Percentiles rank a stretch among this genome's conserved stretches.
These are phyloP conservation scores for Tilletia horrida DNA, from an alignment of 1,284 basidiomycete species.

Conservation along the genomic window DNA sequence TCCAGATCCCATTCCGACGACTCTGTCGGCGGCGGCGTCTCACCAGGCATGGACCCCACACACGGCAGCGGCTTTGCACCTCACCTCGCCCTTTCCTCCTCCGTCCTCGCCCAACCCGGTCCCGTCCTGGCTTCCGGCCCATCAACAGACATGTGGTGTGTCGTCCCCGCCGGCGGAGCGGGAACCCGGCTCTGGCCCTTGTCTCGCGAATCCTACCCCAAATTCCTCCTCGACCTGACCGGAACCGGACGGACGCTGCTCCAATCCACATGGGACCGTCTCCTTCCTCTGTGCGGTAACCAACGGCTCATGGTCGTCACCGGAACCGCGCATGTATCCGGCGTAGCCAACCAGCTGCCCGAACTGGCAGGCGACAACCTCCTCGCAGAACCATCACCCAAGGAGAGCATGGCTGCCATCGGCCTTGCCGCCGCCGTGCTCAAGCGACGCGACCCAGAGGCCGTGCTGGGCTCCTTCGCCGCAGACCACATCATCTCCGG, in stretches of 20 bases:
- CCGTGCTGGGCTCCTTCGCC: conserved; percentile 53
- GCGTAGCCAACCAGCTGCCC: conserved; percentile 45
- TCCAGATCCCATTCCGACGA: conserved; percentile 3
- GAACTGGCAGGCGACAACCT: conserved; percentile 40
- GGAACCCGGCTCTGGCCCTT: conserved; percentile 53
- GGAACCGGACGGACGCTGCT: conserved; percentile 47
- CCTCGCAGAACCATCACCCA: conserved; percentile 50
- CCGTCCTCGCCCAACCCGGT: conserved; percentile 30
- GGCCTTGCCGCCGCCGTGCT: conserved; percentile 53
- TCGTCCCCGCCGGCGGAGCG: conserved; percentile 37
- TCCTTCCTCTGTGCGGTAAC: conserved; percentile 44
- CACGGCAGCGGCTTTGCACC: conserved; percentile 18
- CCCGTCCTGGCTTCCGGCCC: conserved; percentile 46
- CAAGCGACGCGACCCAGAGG: conserved; percentile 46
- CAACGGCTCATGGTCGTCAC: conserved; percentile 50
- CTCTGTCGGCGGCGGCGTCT: background rate
- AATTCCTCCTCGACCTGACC: conserved; percentile 52
- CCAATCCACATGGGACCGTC: conserved; percentile 50
- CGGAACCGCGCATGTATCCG: conserved; percentile 42
- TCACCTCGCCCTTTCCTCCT: conserved; percentile 24
- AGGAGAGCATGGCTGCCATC: conserved; percentile 53
- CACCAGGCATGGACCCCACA: conserved; percentile 11
- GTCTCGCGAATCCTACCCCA: conserved; percentile 48
- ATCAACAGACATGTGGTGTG: conserved; percentile 47
- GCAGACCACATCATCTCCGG: conserved; percentile 55